These are phyloP conservation scores for Neofusicoccum parvum DNA, from an alignment of 2,329 filamentous ascomycete genomes.

Conservation along the genomic window DNA sequence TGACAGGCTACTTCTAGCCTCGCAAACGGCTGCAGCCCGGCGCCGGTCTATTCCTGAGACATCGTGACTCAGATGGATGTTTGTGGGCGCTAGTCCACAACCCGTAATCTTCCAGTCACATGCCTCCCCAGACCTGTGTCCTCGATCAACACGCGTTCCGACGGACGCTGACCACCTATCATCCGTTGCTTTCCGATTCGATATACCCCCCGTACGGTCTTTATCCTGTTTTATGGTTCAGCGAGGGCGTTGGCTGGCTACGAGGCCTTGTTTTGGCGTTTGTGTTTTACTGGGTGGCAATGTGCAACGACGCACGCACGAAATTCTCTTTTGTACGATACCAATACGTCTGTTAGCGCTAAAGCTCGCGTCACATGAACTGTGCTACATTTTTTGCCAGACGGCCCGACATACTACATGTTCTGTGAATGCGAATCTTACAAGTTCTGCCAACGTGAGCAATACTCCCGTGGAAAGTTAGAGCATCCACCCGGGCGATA, in stretches of 20 bases:
- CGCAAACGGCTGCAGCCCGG: background rate
- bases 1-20: background rate
- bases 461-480: background rate
- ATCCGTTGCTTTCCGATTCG: conserved; percentile 11
- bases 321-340: background rate
- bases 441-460: background rate
- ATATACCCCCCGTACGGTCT: background rate
- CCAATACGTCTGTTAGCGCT: background rate
- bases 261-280: background rate
- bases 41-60: background rate
- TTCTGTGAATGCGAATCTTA: background rate
- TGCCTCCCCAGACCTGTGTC: background rate
- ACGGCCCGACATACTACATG: background rate
- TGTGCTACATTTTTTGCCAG: background rate
- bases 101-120: background rate
- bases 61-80: background rate
- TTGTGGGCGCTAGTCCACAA: conserved; percentile 1
- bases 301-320: background rate
- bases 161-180: background rate
- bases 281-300: background rate
- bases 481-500: no score
- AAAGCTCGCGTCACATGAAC: background rate
- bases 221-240: background rate
- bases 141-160: background rate
- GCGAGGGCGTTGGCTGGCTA: conserved; percentile 6